phyloP scores from a whole-genome alignment of 2,329 filamentous ascomycete genomes.

The Stagonosporopsis rhizophila region DNA sequence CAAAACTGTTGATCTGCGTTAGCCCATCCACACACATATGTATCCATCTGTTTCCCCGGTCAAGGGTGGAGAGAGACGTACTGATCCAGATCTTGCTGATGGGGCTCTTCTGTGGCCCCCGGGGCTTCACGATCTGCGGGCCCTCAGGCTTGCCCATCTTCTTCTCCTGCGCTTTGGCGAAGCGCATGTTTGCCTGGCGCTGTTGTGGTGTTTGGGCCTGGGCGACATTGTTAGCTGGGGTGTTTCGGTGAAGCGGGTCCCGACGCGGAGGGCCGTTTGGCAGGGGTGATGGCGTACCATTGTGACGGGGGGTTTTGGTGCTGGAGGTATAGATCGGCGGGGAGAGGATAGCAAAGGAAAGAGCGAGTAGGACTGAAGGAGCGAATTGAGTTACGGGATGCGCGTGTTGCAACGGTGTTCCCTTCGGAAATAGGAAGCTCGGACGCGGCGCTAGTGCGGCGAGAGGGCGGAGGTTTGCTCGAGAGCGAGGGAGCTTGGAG shows the following conservation, averaged over 20 bases:
- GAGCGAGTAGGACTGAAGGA: slow-evolving; percentile 1
- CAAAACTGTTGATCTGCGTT: slow-evolving; percentile 54
- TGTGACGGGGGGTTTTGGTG: slow-evolving; percentile 1
- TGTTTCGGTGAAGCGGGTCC: not conserved
- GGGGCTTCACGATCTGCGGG: slow-evolving; percentile 59
- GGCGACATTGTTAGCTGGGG: slow-evolving; percentile 1
- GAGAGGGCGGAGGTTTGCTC: slow-evolving; percentile 31
- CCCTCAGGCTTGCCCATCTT: slow-evolving; percentile 72
- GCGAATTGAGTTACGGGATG: slow-evolving; percentile 9
- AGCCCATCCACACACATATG: not conserved
- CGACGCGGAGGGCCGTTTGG: slow-evolving; percentile 6
- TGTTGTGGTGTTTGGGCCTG: slow-evolving; percentile 86
- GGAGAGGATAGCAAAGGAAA: not conserved
- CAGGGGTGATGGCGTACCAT: slow-evolving; percentile 24
- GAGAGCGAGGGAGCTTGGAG: not conserved
- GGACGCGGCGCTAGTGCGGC: slow-evolving; percentile 23
- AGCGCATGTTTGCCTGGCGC: slow-evolving; percentile 80
- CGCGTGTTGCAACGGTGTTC: slow-evolving; percentile 46
- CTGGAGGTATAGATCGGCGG: not conserved
- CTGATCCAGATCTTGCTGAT: slow-evolving; percentile 66
- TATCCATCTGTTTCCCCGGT: not conserved
- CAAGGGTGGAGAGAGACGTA: slow-evolving; percentile 48
- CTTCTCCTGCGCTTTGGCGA: slow-evolving; percentile 73
- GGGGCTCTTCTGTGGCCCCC: slow-evolving; percentile 57
- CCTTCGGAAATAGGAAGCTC: slow-evolving; percentile 29